Evolutionary conservation across 495 filamentous ascomycete species (phyloP).

Genomic region (Elaphomyces granulatus): DNA sequence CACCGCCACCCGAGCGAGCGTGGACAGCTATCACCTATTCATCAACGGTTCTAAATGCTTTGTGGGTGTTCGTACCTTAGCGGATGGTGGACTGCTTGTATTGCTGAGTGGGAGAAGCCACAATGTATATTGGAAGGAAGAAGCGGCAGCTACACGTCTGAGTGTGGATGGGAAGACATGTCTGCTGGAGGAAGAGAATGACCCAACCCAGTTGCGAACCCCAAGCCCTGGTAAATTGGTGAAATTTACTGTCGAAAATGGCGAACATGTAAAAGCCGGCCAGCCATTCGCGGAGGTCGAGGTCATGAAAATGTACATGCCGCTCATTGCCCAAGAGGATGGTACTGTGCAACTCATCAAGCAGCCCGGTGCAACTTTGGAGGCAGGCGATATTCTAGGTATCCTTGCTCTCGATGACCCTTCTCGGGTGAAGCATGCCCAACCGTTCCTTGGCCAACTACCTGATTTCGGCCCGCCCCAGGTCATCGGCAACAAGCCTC

Average conservation of each 20-base stretch:
- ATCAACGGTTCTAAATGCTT: conserved; percentile 97
- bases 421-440: conserved; percentile 88
- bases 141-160: conserved; percentile 85
- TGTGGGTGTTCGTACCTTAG: conserved; percentile 81
- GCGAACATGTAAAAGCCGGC: conserved; percentile 83
- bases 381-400: conserved; percentile 97
- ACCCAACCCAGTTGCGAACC: conserved; percentile 90
- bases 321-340: conserved; percentile 89
- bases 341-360: conserved; percentile 97
- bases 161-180: conserved; percentile 98
- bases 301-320: conserved; percentile 99
- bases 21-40: conserved; percentile 95
- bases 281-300: conserved; percentile 96
- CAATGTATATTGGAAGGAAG: conserved; percentile 99
- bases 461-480: conserved; percentile 76
- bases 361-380: conserved; percentile 94
- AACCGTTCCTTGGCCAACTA: conserved; percentile 88
- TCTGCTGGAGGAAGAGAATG: conserved; percentile 96
- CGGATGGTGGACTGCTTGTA: conserved; percentile 89
- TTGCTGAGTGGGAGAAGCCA: conserved; percentile 82
- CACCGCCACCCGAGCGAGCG: conserved; percentile 83
- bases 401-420: conserved; percentile 95
- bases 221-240: conserved; percentile 96
- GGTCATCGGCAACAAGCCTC: conserved; percentile 79
- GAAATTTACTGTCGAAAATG: conserved; percentile 95